A percentile compares a stretch with the other conserved stretches of the same genome.
These are phyloP conservation scores for Peniophora sp. DNA, from an alignment of 1,284 basidiomycete species.

Conservation along the genomic window DNA sequence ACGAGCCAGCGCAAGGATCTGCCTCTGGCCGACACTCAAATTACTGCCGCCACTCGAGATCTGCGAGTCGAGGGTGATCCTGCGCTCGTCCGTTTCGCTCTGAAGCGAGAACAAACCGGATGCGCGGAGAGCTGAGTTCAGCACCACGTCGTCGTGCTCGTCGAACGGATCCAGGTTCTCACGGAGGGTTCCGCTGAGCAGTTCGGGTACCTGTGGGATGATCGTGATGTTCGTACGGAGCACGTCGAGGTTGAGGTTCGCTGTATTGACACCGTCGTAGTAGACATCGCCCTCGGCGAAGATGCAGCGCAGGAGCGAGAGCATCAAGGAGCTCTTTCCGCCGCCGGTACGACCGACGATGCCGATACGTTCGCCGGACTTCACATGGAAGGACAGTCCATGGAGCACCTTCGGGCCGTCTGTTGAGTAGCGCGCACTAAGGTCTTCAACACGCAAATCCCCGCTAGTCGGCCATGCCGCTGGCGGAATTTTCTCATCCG, in stretches of 20 bases:
- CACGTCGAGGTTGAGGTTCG: conserved; percentile 53
- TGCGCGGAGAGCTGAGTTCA: conserved; percentile 46
- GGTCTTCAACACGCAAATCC: conserved; percentile 50
- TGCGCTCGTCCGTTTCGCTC: conserved; percentile 33
- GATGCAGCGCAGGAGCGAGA: conserved; percentile 32
- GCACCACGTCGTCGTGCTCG: conserved; percentile 57
- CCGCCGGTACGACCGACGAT: conserved; percentile 71
- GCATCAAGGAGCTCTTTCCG: conserved; percentile 51
- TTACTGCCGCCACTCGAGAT: conserved; percentile 56
- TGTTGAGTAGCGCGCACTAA: conserved; percentile 48
- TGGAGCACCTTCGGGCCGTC: conserved; percentile 37
- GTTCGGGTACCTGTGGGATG: conserved; percentile 47
- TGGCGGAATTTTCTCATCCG: conserved; percentile 48
- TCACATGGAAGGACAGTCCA: conserved; percentile 37
- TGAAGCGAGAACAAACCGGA: conserved; percentile 48
- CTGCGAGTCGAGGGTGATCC: conserved; percentile 40
- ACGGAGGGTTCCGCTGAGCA: conserved; percentile 50
- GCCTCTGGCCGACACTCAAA: conserved; percentile 65
- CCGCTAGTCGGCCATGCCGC: conserved; percentile 78
- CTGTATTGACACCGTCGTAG: conserved; percentile 24
- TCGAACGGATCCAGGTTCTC: conserved; percentile 67
- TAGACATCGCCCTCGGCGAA: conserved; percentile 35
- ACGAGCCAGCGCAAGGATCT: conserved; percentile 51
- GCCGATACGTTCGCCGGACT: conserved; percentile 42
- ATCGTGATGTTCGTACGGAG: conserved; percentile 41